These are phyloP conservation scores for Exophiala phaeomuriformis DNA, from an alignment of 2,329 filamentous ascomycete genomes.

Conservation along the genomic window DNA sequence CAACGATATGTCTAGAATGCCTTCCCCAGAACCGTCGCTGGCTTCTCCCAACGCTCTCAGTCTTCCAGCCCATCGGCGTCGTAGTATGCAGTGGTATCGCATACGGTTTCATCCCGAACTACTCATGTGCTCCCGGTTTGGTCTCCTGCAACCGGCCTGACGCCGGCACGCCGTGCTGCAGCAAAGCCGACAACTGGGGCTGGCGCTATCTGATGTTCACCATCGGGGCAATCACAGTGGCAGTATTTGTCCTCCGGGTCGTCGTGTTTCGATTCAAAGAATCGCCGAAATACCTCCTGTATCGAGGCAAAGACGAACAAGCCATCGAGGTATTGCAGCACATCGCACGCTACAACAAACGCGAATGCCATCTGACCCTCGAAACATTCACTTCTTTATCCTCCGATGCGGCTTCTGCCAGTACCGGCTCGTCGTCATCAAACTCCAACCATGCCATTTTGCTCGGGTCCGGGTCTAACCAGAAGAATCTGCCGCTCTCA, in stretches of 20 bases:
- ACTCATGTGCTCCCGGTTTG: neutral
- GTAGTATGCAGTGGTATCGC: neutral
- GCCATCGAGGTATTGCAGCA: slow-evolving; percentile 62
- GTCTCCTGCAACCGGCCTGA: slow-evolving; percentile 29
- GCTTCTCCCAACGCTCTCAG: slow-evolving; percentile 68
- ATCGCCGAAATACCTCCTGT: slow-evolving; percentile 15
- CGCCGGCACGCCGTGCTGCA: slow-evolving; percentile 33
- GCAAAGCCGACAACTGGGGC: slow-evolving; percentile 57
- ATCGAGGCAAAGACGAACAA: slow-evolving; percentile 55
- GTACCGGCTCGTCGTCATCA: slow-evolving; percentile 29
- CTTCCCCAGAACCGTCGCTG: too few species aligned
- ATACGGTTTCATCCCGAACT: neutral
- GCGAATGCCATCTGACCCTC: slow-evolving; percentile 67
- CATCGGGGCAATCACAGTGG: slow-evolving; percentile 65
- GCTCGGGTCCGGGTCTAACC: slow-evolving; percentile 31
- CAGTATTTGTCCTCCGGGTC: slow-evolving; percentile 72
- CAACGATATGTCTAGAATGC: too few species aligned
- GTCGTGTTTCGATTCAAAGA: slow-evolving; percentile 75
- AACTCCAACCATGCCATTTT: slow-evolving; percentile 11
- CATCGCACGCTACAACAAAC: slow-evolving; percentile 26
- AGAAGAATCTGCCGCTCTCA: slow-evolving; percentile 28
- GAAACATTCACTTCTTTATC: slow-evolving; percentile 45
- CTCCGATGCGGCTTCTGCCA: neutral
- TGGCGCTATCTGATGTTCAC: slow-evolving; percentile 66
- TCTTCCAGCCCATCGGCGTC: slow-evolving; percentile 43